Evolutionary conservation across 139 green algal species (phyloP).

Genomic region (Picochlorum sp.): DNA sequence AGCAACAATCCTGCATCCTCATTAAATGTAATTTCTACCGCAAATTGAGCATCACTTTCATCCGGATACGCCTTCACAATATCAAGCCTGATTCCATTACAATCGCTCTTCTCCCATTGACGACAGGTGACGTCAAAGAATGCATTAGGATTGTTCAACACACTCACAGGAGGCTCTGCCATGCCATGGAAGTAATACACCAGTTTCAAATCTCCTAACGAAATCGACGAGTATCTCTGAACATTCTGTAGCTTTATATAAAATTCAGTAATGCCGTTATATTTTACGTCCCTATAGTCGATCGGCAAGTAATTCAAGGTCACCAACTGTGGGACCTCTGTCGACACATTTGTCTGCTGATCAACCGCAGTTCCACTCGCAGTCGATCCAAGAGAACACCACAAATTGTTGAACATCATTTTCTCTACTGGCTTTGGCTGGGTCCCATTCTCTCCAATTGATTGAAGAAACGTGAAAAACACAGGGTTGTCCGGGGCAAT

Average conservation of each 20-base stretch:
- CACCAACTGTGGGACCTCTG: background rate
- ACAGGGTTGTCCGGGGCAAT: background rate
- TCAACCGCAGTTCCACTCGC: background rate
- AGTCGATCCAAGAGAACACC: constrained; percentile 23
- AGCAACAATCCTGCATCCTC: constrained; percentile 21
- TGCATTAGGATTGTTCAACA: background rate
- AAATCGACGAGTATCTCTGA: constrained; percentile 16
- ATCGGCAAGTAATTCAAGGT: constrained; percentile 54
- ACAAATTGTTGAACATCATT: constrained; percentile 53
- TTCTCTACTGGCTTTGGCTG: constrained; percentile 10
- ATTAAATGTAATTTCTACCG: constrained; percentile 39
- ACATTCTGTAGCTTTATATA: constrained; percentile 50
- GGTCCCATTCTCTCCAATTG: background rate
- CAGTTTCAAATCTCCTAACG: constrained; percentile 25
- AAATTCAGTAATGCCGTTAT: constrained; percentile 46
- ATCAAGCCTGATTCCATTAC: constrained; percentile 22
- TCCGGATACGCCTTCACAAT: constrained; percentile 28
- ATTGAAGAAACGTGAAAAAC: background rate
- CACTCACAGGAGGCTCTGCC: background rate
- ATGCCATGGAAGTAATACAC: constrained; percentile 56
- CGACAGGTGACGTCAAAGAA: constrained; percentile 22
- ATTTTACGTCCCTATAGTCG: constrained; percentile 16
- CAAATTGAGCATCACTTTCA: constrained; percentile 34
- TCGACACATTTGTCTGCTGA: background rate
- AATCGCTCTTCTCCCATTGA: constrained; percentile 30